Evolutionary conservation across 352 stramenopile species (phyloP).

Genomic region (Aphanomyces astaci): DNA sequence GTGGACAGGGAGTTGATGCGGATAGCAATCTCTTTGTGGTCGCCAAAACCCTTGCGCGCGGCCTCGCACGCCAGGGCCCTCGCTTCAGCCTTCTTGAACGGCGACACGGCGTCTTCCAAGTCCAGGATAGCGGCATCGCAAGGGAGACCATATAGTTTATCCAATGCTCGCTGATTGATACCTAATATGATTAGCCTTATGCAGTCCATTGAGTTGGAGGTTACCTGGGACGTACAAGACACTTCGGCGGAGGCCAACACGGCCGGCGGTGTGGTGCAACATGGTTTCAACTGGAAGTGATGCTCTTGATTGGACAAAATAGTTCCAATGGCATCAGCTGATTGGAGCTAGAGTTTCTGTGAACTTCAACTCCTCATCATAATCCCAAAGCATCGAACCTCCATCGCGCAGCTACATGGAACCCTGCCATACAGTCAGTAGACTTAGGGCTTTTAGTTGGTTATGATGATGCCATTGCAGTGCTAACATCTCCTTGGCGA

Average conservation of each 20-base stretch:
- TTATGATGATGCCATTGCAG: too few relatives aligned
- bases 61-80: conserved; percentile 23
- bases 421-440: too few relatives aligned
- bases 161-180: conserved; percentile 23
- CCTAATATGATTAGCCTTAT: background rate
- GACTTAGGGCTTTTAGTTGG: too few relatives aligned
- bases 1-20: conserved; percentile 34
- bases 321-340: too few relatives aligned
- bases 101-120: conserved; percentile 36
- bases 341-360: too few relatives aligned
- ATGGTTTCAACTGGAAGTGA: background rate
- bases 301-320: background rate
- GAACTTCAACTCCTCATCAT: too few relatives aligned
- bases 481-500: too few relatives aligned
- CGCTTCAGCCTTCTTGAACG: conserved; percentile 29
- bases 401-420: too few relatives aligned
- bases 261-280: background rate
- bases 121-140: conserved; percentile 37
- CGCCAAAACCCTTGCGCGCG: conserved; percentile 23
- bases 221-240: conserved; percentile 15
- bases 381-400: too few relatives aligned
- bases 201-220: background rate
- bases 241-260: conserved; percentile 13
- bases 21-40: conserved; percentile 29
- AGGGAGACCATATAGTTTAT: conserved; percentile 26